Evolutionary conservation across 352 stramenopile species (phyloP).

Genomic region (Peronospora farinosa): DNA sequence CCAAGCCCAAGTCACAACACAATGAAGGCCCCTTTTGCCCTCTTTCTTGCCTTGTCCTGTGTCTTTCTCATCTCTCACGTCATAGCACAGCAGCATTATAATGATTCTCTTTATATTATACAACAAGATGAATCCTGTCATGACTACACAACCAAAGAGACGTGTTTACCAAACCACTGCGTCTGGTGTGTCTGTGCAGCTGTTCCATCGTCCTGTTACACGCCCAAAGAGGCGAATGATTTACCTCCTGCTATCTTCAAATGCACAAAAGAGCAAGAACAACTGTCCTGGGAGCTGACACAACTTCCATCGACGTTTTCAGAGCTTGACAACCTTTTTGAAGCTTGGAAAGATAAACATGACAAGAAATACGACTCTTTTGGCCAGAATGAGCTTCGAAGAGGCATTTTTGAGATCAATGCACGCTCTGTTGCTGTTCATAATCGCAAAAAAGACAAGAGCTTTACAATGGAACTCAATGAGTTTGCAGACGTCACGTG

Average conservation of each 20-base stretch:
- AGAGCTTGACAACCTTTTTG: constrained; percentile 40
- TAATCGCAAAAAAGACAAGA: constrained; percentile 39
- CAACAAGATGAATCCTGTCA: constrained; percentile 42
- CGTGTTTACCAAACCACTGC: constrained; percentile 52
- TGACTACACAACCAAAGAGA: constrained; percentile 36
- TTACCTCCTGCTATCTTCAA: constrained; percentile 71
- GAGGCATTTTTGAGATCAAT: constrained; percentile 55
- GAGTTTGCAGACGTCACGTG: constrained; percentile 70
- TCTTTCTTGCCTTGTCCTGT: constrained; percentile 2
- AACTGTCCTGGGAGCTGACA: constrained; percentile 34
- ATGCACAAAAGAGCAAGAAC: constrained; percentile 38
- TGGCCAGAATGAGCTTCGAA: constrained; percentile 46
- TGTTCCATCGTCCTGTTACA: constrained; percentile 81
- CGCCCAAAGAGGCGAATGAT: constrained; percentile 48
- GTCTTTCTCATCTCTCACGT: background rate
- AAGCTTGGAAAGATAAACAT: constrained; percentile 40
- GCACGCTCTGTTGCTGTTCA: constrained; percentile 52
- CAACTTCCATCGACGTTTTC: constrained; percentile 23
- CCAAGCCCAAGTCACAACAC: too few relatives aligned
- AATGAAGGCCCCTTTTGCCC: constrained; percentile 8
- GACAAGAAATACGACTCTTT: constrained; percentile 45
- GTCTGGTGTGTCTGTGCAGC: constrained; percentile 70
- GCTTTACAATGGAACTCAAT: constrained; percentile 72
- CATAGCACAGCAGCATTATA: background rate
- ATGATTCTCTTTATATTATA: background rate